phyloP scores from a whole-genome alignment of 73 alveolate species.

The Paramecium octaurelia region DNA sequence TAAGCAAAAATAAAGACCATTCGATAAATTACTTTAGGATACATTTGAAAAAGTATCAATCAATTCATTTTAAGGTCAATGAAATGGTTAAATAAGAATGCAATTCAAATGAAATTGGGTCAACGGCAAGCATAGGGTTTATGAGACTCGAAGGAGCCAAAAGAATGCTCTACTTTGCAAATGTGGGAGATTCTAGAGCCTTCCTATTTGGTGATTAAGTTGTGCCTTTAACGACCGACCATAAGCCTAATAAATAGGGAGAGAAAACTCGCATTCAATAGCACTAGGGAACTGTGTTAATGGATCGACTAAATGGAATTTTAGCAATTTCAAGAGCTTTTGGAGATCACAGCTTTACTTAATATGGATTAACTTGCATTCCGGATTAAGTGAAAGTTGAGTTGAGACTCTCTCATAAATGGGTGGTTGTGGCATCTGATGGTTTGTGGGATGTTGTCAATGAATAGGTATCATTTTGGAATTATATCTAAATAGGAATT shows the following conservation, averaged over 20 bases:
- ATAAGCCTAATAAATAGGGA: conserved; percentile 69
- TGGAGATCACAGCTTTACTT: conserved; percentile 59
- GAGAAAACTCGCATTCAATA: conserved; percentile 69
- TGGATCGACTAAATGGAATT: conserved; percentile 58
- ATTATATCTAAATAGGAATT: neutral
- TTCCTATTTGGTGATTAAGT: conserved; percentile 60
- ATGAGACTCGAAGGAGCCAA: conserved; percentile 75
- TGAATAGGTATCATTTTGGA: neutral
- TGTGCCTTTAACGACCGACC: conserved; percentile 71
- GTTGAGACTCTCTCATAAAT: conserved; percentile 52
- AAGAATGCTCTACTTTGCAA: conserved; percentile 73
- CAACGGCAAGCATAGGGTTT: conserved; percentile 76
- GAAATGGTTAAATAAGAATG: conserved; percentile 12
- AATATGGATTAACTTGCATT: conserved; percentile 50
- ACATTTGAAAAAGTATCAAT: neutral
- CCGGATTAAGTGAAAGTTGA: conserved; percentile 54
- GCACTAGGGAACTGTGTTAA: conserved; percentile 56
- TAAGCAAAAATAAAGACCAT: neutral
- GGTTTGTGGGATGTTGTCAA: conserved; percentile 66
- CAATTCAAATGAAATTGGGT: conserved; percentile 67
- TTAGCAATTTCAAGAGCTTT: conserved; percentile 67
- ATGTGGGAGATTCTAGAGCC: conserved; percentile 79
- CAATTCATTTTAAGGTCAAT: neutral
- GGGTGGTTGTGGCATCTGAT: conserved; percentile 58
- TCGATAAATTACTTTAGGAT: neutral